Conservation (phyloP, 2,329 filamentous ascomycete genomes). For the Cladophialophora bantiana region DNA sequence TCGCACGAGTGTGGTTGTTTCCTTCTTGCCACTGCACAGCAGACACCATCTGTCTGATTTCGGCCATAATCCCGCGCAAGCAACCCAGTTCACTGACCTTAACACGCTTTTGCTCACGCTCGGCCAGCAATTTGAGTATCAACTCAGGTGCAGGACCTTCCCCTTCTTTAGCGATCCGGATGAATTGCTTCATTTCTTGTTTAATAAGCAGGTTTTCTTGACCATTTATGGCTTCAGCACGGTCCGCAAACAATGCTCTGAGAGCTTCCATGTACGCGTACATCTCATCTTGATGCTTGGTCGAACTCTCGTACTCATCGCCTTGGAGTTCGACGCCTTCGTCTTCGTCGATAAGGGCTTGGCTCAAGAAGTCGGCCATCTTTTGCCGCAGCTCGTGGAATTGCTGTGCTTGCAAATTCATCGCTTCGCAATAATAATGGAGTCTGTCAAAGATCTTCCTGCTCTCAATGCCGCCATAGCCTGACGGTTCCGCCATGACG, state of each 20-base stretch:
- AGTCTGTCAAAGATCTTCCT: conserved; percentile 70
- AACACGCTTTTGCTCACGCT: conserved; percentile 54
- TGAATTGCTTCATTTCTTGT: conserved; percentile 72
- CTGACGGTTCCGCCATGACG: conserved; percentile 61
- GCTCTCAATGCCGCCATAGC: conserved; percentile 73
- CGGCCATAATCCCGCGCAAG: conserved; percentile 72
- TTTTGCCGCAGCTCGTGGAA: conserved; percentile 78
- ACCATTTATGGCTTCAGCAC: conserved; percentile 77
- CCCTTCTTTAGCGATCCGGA: conserved; percentile 65
- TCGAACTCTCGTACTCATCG: conserved; percentile 87
- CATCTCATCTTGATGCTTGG: conserved; percentile 85
- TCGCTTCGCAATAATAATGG: conserved; percentile 66
- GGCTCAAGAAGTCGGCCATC: conserved; percentile 73
- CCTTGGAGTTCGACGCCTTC: conserved; percentile 77
- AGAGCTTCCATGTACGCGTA: conserved; percentile 85
- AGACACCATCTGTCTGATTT: conserved; percentile 69
- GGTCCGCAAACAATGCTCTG: conserved; percentile 77
- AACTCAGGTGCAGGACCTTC: conserved; percentile 75
- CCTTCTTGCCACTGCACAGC: conserved; percentile 66
- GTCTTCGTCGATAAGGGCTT: conserved; percentile 83
- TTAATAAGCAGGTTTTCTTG: conserved; percentile 76
- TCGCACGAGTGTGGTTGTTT: conserved; percentile 62
- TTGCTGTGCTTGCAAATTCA: conserved; percentile 75
- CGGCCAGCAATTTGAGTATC: conserved; percentile 57
- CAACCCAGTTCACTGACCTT: conserved; percentile 62